Conservation (phyloP, 2,329 filamentous ascomycete genomes). For the Elsinoe australis region DNA sequence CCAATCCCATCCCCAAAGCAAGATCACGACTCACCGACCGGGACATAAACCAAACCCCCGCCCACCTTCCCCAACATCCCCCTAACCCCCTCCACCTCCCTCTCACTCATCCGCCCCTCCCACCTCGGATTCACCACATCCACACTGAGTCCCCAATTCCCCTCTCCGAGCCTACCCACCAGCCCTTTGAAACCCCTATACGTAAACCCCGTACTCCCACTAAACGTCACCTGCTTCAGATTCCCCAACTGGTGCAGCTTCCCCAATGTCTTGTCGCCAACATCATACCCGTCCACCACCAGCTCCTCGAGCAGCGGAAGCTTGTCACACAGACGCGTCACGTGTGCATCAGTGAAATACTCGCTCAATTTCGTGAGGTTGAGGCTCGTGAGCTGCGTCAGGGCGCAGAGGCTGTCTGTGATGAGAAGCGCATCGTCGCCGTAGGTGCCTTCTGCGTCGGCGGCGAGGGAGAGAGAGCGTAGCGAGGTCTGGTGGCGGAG, state of each 20-base stretch:
- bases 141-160: constrained; percentile 33
- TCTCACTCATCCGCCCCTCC: not conserved
- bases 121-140: constrained; percentile 11
- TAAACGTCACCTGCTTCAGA: constrained; percentile 48
- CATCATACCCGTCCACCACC: constrained; percentile 48
- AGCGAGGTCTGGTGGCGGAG: constrained; percentile 46
- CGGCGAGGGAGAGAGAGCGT: constrained; percentile 39
- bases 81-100: constrained; percentile 33
- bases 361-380: constrained; percentile 47
- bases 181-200: constrained; percentile 43
- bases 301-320: constrained; percentile 49
- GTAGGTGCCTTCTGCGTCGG: constrained; percentile 40
- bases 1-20: not conserved
- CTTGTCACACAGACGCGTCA: constrained; percentile 40
- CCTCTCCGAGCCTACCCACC: constrained; percentile 34
- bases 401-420: constrained; percentile 44
- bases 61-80: constrained; percentile 36
- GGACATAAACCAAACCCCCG: constrained; percentile 39
- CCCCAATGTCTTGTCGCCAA: constrained; percentile 44
- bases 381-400: constrained; percentile 47
- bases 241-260: constrained; percentile 40
- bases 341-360: constrained; percentile 44
- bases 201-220: constrained; percentile 50
- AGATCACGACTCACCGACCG: constrained; percentile 17
- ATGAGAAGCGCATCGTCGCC: constrained; percentile 44